Conservation (phyloP, 73 alveolate genomes). For the Chromera velia region DNA sequence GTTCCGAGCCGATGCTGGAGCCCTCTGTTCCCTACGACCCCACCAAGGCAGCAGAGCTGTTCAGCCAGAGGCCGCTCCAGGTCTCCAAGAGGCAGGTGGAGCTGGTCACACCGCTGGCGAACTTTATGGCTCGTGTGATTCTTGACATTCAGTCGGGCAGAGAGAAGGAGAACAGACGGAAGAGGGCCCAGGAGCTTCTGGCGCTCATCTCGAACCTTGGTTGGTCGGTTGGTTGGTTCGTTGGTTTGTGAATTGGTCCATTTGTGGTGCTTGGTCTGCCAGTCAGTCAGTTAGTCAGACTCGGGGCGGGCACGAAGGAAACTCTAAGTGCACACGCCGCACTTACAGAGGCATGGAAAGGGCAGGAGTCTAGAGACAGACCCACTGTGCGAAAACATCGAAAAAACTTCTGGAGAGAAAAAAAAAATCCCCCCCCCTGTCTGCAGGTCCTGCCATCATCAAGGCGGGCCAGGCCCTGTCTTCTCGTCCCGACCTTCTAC, state of each 20-base stretch:
- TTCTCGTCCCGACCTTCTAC: neutral
- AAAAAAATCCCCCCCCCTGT: no score
- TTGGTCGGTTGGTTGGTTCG: neutral
- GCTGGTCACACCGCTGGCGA: neutral
- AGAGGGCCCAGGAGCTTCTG: neutral
- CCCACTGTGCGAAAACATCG: no score
- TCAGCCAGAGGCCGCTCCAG: neutral
- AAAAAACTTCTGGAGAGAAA: no score
- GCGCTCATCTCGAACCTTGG: neutral
- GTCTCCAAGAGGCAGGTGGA: neutral
- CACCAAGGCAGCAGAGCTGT: neutral
- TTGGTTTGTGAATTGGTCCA: neutral
- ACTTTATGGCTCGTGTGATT: neutral
- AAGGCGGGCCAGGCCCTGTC: constrained; percentile 6
- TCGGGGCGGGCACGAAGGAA: no score
- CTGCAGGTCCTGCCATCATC: neutral
- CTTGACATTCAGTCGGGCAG: neutral
- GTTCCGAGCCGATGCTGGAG: neutral
- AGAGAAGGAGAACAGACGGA: neutral
- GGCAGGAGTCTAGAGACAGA: no score
- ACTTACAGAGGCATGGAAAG: no score
- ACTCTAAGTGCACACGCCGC: no score
- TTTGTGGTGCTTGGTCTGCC: no score
- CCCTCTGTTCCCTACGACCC: neutral
- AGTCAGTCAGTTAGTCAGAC: no score